Conservation (phyloP, 495 filamentous ascomycete genomes). For the Cairneyella variabilis region DNA sequence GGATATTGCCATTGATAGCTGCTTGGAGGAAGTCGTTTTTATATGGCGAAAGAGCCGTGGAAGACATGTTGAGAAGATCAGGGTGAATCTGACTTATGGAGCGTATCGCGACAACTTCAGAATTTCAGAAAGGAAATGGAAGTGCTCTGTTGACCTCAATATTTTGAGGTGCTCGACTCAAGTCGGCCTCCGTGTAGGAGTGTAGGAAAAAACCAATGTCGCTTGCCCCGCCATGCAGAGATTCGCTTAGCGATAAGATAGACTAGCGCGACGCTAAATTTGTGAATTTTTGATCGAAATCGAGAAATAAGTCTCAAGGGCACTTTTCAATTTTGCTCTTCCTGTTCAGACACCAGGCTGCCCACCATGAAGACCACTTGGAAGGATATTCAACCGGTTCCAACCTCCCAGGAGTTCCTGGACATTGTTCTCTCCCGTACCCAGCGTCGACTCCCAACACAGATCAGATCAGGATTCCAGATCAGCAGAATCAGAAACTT, state of each 20-base stretch:
- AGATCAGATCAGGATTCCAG: constrained; percentile 94
- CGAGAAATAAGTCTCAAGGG: too few relatives aligned
- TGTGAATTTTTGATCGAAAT: too few relatives aligned
- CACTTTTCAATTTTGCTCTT: too few relatives aligned
- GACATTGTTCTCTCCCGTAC: constrained; percentile 95
- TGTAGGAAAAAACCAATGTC: too few relatives aligned
- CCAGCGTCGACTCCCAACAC: constrained; percentile 89
- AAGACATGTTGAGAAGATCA: constrained; percentile 19
- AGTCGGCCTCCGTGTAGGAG: too few relatives aligned
- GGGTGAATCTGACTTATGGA: constrained; percentile 12
- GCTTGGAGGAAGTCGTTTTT: constrained; percentile 67
- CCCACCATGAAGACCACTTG: constrained; percentile 45
- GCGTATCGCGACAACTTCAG: not conserved
- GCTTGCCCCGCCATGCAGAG: too few relatives aligned
- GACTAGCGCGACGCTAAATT: too few relatives aligned
- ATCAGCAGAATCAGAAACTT: constrained; percentile 93
- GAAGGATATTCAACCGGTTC: constrained; percentile 80
- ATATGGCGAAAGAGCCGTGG: constrained; percentile 41
- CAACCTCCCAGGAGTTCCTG: constrained; percentile 90
- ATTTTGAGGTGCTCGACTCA: too few relatives aligned
- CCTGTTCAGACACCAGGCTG: too few relatives aligned
- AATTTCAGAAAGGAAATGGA: too few relatives aligned
- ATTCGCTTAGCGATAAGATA: too few relatives aligned
- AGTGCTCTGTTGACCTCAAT: too few relatives aligned
- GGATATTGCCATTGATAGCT: constrained; percentile 66